These are phyloP conservation scores for Dichotomocladium elegans DNA, from an alignment of 371 early-diverging fungal genomes.

Conservation along the genomic window DNA sequence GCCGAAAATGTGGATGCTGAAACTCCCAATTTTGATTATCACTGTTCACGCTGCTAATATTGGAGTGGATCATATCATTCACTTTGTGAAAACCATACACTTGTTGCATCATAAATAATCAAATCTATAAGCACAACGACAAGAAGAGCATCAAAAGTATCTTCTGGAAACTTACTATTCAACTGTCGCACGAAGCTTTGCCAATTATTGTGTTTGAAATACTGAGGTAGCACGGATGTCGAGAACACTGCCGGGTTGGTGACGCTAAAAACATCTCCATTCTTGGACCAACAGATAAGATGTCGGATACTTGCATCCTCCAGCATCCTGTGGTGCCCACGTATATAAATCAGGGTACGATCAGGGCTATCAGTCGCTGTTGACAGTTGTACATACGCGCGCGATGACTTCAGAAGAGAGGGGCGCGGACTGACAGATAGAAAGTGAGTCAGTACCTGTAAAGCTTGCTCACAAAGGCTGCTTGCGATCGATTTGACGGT, in stretches of 20 bases:
- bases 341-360: too few species aligned
- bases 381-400: too few species aligned
- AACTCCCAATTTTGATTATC: conserved; percentile 70
- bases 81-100: conserved; percentile 61
- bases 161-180: conserved; percentile 50
- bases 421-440: too few species aligned
- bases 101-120: conserved; percentile 2
- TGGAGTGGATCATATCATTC: conserved; percentile 62
- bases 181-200: conserved; percentile 84
- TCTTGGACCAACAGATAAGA: conserved; percentile 61
- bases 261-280: conserved; percentile 63
- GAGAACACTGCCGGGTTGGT: conserved; percentile 55
- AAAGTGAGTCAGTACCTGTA: conserved; percentile 42
- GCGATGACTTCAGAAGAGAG: too few species aligned
- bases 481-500: conserved; percentile 46
- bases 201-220: conserved; percentile 87
- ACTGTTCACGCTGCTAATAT: conserved; percentile 37
- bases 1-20: conserved; percentile 60
- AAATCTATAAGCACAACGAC: too few species aligned
- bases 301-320: conserved; percentile 54
- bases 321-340: conserved; percentile 39
- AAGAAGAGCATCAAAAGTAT: background rate
- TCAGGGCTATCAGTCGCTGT: background rate
- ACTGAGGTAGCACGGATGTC: conserved; percentile 60
- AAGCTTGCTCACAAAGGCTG: conserved; percentile 64